Conservation (phyloP, 495 filamentous ascomycete species). For the Penicillium roqueforti region DNA sequence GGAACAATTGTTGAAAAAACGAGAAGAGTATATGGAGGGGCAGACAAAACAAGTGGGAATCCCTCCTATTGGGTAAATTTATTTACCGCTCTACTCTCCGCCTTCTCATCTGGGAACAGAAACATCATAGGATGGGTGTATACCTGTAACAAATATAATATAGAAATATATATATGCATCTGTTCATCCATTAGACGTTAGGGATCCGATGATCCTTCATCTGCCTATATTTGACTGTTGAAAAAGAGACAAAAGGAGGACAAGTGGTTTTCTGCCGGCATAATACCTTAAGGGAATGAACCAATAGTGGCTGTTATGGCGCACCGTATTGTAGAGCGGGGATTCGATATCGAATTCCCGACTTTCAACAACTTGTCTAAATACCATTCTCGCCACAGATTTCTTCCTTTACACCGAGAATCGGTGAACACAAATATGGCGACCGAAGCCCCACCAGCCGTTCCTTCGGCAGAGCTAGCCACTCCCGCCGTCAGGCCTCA, state of each 20-base stretch:
- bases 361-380: neutral
- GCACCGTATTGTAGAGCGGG: neutral
- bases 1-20: neutral
- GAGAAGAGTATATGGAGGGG: constrained; percentile 14
- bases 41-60: constrained; percentile 5
- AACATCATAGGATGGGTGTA: neutral
- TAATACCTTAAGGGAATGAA: neutral
- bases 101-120: neutral
- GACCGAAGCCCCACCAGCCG: constrained; percentile 1
- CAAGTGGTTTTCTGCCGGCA: neutral
- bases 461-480: constrained; percentile 19
- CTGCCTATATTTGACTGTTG: neutral
- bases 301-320: neutral
- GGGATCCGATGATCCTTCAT: neutral
- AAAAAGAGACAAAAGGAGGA: neutral
- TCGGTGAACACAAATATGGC: constrained; percentile 12
- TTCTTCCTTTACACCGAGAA: neutral
- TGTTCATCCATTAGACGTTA: no score
- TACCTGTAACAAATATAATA: neutral
- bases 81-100: neutral
- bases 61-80: neutral
- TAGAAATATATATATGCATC: neutral
- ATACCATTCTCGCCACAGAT: neutral
- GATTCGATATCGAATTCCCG: constrained; percentile 3
- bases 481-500: constrained; percentile 41